These are phyloP conservation scores for Pseudogymnoascus sp. DNA, from an alignment of 2,329 filamentous ascomycete species.

Conservation along the genomic window DNA sequence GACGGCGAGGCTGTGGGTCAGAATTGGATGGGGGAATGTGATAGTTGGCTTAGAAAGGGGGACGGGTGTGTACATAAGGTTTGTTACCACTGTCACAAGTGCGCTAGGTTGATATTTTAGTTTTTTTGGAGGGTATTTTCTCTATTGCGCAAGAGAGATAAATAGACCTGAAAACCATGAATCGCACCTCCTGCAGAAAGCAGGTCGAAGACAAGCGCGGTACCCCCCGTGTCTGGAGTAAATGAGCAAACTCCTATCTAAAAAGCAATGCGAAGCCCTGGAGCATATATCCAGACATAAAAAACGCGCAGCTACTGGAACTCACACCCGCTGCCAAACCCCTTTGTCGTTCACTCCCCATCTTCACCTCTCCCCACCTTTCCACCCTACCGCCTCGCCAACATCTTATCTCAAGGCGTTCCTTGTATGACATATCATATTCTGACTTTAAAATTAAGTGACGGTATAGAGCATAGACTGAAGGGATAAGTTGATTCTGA, in stretches of 20 bases:
- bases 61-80: neutral
- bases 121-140: neutral
- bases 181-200: neutral
- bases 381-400: neutral
- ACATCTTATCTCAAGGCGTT: neutral
- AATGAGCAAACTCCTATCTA: neutral
- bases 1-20: neutral
- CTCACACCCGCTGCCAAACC: neutral
- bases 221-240: neutral
- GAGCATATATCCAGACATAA: neutral
- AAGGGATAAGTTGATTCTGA: too few relatives aligned
- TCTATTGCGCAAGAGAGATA: neutral
- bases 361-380: neutral
- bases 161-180: neutral
- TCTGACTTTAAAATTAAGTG: too few relatives aligned
- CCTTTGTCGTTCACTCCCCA: neutral
- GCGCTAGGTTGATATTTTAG: neutral
- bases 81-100: neutral
- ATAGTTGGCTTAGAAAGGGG: neutral
- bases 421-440: too few relatives aligned
- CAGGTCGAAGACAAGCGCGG: neutral
- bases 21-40: neutral
- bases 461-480: too few relatives aligned
- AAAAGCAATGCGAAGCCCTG: neutral
- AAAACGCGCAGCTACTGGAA: neutral